These are phyloP conservation scores for Spergularia marina DNA, from an alignment of 148 eudicot species.

Conservation along the genomic window DNA sequence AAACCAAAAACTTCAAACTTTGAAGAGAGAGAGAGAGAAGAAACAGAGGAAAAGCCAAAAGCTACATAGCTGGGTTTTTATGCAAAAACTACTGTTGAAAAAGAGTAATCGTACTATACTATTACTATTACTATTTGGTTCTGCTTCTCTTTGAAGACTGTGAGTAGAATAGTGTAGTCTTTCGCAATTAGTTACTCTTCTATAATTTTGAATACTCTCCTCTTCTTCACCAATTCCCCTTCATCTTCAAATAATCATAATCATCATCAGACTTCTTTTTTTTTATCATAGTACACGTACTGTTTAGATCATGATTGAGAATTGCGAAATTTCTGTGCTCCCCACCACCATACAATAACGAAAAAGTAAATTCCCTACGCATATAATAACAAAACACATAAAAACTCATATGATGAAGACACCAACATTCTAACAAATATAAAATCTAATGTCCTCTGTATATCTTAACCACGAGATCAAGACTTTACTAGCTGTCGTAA, in stretches of 20 bases:
- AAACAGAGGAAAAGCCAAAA: slow-evolving; percentile 11
- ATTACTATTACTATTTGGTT: background rate
- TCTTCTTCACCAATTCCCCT: too few relatives aligned
- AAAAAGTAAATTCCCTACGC: background rate
- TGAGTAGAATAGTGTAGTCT: background rate
- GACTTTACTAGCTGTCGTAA: background rate
- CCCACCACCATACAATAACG: slow-evolving; percentile 13
- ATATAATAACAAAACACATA: slow-evolving; percentile 1
- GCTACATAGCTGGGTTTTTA: slow-evolving; percentile 14
- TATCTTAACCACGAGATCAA: background rate
- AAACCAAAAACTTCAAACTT: background rate
- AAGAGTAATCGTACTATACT: background rate
- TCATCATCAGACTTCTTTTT: background rate
- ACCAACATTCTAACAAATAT: too few relatives aligned
- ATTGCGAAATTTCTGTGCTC: slow-evolving; percentile 21
- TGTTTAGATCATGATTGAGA: slow-evolving; percentile 29
- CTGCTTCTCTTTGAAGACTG: slow-evolving; percentile 24
- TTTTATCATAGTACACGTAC: slow-evolving; percentile 11
- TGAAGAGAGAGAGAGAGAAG: background rate
- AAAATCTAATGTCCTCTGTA: too few relatives aligned
- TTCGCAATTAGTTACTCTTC: background rate
- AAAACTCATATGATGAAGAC: background rate
- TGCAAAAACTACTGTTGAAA: slow-evolving; percentile 13
- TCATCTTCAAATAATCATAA: background rate
- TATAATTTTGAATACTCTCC: too few relatives aligned